phyloP scores from a whole-genome alignment of 768 basidiomycete genomes.

The Pholiota microspora region DNA sequence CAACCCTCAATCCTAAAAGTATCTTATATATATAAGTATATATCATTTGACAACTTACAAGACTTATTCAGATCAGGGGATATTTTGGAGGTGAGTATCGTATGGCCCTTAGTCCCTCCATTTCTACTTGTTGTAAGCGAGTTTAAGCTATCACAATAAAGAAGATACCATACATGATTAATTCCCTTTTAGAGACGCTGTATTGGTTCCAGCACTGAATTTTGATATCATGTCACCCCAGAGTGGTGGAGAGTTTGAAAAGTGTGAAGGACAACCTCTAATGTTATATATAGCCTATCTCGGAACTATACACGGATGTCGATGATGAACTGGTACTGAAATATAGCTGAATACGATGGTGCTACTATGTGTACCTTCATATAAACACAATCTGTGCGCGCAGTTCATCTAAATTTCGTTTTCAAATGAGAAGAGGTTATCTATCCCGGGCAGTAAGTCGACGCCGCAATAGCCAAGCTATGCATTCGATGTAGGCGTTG shows the following conservation, averaged over 20 bases:
- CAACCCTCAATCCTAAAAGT: slow-evolving; percentile 4
- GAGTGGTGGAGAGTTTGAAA: not conserved
- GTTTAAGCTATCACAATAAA: not conserved
- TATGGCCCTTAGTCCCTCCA: slow-evolving; percentile 3
- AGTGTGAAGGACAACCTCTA: not conserved
- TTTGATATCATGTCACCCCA: not conserved
- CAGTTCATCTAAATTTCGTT: too few species aligned
- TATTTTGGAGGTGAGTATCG: not conserved
- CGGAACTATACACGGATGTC: not conserved
- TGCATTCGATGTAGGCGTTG: slow-evolving; percentile 12
- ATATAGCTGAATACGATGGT: not conserved
- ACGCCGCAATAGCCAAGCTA: not conserved
- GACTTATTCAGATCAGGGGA: slow-evolving; percentile 4
- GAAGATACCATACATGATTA: slow-evolving; percentile 1
- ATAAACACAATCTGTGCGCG: not conserved
- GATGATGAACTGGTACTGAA: not conserved
- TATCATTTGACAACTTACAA: slow-evolving; percentile 3
- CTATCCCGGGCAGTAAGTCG: not conserved
- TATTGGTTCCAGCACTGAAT: not conserved
- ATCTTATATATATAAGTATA: not conserved
- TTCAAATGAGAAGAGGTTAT: too few species aligned
- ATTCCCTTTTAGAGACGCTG: not conserved
- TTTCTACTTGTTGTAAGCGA: slow-evolving; percentile 14
- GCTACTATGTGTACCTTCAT: not conserved
- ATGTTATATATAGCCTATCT: slow-evolving; percentile 1